These are phyloP conservation scores for Fagopyrum homotropicum DNA, from an alignment of 148 eudicot genomes.

Conservation along the genomic window DNA sequence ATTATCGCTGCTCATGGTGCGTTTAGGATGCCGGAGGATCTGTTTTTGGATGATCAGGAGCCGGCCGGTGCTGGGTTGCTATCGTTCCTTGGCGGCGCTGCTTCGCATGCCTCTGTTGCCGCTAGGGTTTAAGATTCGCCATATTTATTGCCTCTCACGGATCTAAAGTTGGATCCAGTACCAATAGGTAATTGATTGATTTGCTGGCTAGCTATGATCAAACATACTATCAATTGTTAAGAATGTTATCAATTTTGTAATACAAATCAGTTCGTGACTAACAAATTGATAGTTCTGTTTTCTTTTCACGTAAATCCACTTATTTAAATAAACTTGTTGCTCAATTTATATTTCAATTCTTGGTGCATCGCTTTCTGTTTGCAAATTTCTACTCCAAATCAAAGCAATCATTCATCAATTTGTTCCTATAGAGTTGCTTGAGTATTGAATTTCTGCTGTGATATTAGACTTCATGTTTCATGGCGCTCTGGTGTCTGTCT, in stretches of 20 bases:
- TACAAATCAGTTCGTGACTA: background rate
- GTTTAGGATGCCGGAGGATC: slow-evolving; percentile 66
- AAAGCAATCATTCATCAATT: background rate
- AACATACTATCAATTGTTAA: background rate
- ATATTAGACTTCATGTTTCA: background rate
- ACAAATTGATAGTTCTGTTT: background rate
- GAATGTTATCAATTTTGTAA: background rate
- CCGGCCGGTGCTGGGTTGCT: slow-evolving; percentile 36
- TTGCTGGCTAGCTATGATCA: background rate
- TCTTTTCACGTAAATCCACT: too few species aligned
- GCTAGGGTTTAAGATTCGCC: slow-evolving; percentile 35
- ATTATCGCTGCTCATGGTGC: slow-evolving; percentile 67
- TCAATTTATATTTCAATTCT: background rate
- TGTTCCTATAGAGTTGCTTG: background rate
- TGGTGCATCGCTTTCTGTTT: background rate
- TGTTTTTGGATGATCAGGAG: slow-evolving; percentile 72
- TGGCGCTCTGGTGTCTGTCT: background rate
- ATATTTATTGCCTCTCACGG: background rate
- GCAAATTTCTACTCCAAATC: background rate
- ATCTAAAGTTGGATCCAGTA: slow-evolving; percentile 12
- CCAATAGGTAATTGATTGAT: slow-evolving; percentile 1
- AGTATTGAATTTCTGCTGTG: background rate
- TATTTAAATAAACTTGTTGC: too few species aligned
- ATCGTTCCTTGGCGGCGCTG: slow-evolving; percentile 71
- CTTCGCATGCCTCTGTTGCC: slow-evolving; percentile 49